Evolutionary conservation across 2,329 filamentous ascomycete genomes (phyloP).

Genomic region (Colletotrichum sp.): DNA sequence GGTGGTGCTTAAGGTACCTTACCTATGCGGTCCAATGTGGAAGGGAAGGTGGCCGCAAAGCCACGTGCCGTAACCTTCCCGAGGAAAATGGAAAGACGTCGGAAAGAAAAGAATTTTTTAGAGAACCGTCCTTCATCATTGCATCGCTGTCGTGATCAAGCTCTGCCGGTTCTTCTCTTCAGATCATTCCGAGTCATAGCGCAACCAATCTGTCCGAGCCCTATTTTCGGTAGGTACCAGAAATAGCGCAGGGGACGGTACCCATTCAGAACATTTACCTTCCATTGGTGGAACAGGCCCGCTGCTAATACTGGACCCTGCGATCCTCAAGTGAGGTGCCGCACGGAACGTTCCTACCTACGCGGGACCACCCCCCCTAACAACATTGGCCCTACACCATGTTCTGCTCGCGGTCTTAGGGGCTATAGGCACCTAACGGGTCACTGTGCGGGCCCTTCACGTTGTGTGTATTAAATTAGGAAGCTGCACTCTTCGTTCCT

Average conservation of each 20-base stretch:
- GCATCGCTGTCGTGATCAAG: not conserved
- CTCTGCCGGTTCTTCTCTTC: not conserved
- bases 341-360: not conserved
- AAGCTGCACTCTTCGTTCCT: no score
- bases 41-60: not conserved
- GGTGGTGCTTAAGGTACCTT: not conserved
- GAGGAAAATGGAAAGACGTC: not conserved
- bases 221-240: no score
- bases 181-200: not conserved
- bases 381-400: no score
- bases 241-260: not conserved
- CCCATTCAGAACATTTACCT: not conserved
- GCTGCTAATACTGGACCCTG: not conserved
- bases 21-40: not conserved
- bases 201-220: not conserved
- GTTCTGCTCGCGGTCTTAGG: no score
- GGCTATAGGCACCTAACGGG: no score
- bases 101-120: not conserved
- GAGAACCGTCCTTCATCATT: not conserved
- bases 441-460: no score
- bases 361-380: no score
- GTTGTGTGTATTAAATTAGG: no score
- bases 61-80: not conserved
- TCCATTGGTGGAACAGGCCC: not conserved
- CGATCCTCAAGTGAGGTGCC: not conserved